These are phyloP conservation scores for Pseudogymnoascus pannorum DNA, from an alignment of 2,329 filamentous ascomycete genomes.

Conservation along the genomic window DNA sequence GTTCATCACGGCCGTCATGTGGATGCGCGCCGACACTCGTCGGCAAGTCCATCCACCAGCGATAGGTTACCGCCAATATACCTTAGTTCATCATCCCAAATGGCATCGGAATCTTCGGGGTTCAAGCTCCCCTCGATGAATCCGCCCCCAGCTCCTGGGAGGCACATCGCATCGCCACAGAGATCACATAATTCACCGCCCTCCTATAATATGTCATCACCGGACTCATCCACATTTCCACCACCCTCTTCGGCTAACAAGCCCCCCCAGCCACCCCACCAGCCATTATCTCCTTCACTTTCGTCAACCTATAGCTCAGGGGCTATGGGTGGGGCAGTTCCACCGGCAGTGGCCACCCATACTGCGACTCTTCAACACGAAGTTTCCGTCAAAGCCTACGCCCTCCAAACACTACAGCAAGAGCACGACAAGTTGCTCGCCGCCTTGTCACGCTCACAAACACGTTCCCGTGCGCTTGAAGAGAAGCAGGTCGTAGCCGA, in stretches of 20 bases:
- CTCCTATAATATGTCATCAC: constrained; percentile 24
- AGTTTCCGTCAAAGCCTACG: constrained; percentile 44
- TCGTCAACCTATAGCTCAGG: constrained; percentile 12
- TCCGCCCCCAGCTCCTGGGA: constrained; percentile 23
- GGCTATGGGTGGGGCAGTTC: constrained; percentile 19
- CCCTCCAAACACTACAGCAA: constrained; percentile 44
- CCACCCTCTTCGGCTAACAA: constrained; percentile 19
- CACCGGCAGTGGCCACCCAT: constrained; percentile 21
- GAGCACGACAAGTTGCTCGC: constrained; percentile 46
- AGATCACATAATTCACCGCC: constrained; percentile 26
- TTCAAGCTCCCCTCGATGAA: constrained; percentile 24
- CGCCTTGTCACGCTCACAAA: constrained; percentile 43
- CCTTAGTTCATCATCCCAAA: constrained; percentile 16
- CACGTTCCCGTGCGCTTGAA: constrained; percentile 41
- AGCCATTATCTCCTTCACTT: constrained; percentile 22
- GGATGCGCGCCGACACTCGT: constrained; percentile 16
- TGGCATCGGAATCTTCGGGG: constrained; percentile 13
- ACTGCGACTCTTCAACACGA: constrained; percentile 41
- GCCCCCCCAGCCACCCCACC: background rate
- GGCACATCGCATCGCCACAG: constrained; percentile 27
- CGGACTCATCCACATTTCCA: constrained; percentile 13
- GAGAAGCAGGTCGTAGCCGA: constrained; percentile 44
- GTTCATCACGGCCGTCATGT: background rate
- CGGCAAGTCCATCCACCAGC: constrained; percentile 13
- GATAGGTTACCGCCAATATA: constrained; percentile 21